A percentile compares a stretch with the other conserved stretches of the same genome.
phyloP scores from a whole-genome alignment of 208 protist species.

The Wallacemonas collosoma region DNA sequence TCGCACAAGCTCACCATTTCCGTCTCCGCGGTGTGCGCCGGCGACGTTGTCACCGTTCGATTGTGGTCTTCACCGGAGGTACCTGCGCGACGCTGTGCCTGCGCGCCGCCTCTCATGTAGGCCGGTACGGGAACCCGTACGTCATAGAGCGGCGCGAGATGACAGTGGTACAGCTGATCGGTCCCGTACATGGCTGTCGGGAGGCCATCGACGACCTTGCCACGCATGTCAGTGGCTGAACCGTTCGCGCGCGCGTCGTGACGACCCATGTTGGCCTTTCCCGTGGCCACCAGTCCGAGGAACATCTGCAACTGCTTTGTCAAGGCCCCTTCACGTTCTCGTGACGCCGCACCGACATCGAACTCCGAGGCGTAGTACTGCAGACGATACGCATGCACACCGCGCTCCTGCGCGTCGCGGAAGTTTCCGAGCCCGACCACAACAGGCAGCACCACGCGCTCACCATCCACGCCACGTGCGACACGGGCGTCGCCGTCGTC shows the following conservation, averaged over 20 bases:
- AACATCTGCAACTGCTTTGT: not conserved
- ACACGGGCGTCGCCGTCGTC: not conserved
- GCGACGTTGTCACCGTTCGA: not conserved
- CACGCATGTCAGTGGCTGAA: not conserved
- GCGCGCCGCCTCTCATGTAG: conserved; percentile 22
- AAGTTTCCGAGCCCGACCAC: conserved; percentile 20
- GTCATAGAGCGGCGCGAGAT: conserved; percentile 33
- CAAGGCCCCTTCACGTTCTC: not conserved
- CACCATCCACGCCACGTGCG: not conserved
- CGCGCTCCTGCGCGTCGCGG: conserved; percentile 1
- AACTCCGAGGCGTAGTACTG: conserved; percentile 23
- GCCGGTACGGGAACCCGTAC: conserved; percentile 21
- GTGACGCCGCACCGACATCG: not conserved
- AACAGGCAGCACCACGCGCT: conserved; percentile 2
- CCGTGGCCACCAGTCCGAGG: not conserved
- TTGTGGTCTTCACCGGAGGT: no score
- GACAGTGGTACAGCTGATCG: conserved; percentile 33
- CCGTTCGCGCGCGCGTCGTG: no score
- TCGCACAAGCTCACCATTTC: conserved; percentile 9
- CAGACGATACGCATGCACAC: conserved; percentile 26
- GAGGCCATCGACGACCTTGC: conserved; percentile 14
- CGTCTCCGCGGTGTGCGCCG: not conserved
- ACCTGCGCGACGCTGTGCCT: no score
- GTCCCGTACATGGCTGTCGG: conserved; percentile 27
- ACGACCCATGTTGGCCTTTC: conserved; percentile 3